A percentile compares a stretch with the other conserved stretches of the same genome.
Evolutionary conservation across 2,329 filamentous ascomycete species (phyloP).

Genomic region (Ilyonectria robusta): DNA sequence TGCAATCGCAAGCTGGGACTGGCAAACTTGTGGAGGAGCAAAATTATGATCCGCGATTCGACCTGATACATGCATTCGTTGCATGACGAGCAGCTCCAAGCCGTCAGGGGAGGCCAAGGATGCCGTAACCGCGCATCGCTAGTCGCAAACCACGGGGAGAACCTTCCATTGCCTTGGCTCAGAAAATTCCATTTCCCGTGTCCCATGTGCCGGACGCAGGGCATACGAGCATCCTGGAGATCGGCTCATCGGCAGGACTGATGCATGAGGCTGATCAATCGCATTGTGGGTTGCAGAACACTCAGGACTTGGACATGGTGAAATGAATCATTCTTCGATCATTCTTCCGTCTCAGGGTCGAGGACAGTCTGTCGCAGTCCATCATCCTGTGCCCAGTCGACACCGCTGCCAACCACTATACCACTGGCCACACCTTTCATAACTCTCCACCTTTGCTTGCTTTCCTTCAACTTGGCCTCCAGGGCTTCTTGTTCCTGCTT

Average conservation of each 20-base stretch:
- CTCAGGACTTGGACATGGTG: conserved; percentile 3
- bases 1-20: conserved; percentile 28
- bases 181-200: not conserved
- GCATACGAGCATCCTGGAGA: not conserved
- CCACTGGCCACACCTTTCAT: conserved; percentile 86
- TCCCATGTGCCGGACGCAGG: conserved; percentile 4
- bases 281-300: not conserved
- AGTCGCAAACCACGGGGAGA: conserved; percentile 30
- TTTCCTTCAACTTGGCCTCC: conserved; percentile 72
- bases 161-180: conserved; percentile 10
- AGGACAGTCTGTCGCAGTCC: conserved; percentile 79
- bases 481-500: conserved; percentile 70
- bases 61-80: conserved; percentile 40
- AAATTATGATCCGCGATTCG: conserved; percentile 28
- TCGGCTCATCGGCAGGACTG: conserved; percentile 14
- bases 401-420: conserved; percentile 83
- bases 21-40: conserved; percentile 28
- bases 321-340: conserved; percentile 28
- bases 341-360: conserved; percentile 69
- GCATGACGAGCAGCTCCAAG: conserved; percentile 33
- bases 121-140: conserved; percentile 37
- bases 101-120: conserved; percentile 14
- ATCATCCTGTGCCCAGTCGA: conserved; percentile 84
- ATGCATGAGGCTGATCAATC: conserved; percentile 8
- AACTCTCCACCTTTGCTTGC: conserved; percentile 78